Evolutionary conservation across 148 eudicot genomes (phyloP), one percentile per base, ranked within the genome.

Genomic region (Rhododendron griersonianum): DNA sequence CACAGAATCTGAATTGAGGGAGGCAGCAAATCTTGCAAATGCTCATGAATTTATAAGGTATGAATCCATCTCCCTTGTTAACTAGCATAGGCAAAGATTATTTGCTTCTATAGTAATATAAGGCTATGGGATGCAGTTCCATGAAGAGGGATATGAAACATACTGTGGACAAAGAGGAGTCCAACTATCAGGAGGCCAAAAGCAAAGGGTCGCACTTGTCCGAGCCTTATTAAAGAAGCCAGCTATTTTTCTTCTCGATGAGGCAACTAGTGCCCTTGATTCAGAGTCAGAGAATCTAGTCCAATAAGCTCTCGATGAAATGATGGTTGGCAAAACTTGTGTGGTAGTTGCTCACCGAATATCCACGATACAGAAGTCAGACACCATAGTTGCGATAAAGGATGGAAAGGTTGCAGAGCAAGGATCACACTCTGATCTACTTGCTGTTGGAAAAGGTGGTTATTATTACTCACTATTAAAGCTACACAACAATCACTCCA

Each of bases 161-260:
- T 86, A 90, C 84, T 87, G 90, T 35, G 91, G 91, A 81, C 82
- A 90, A 78, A 86, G 91, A 86, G 91, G 91, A 28, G 87, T 86
- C 48, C 91, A 90, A 63, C 89, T 90, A 1, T 90, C 91, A 19
- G 91, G 91, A 51, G 91, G 91, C 23, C 91, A 90, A 37, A 90
- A 90, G 88, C 91, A 90, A 21, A 39, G 91, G 67, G 84, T 90
- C 19, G 89, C 87, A 75, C 87, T 90, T 74, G 90, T 88, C 13
- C 85, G 88, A 73, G 91, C 91, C 71, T 83, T 89, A 37, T 76
- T 89, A 5, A 89, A 85, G 75, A 87, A 87, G 55, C 91, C 89
- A 25, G 25, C 88, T 10, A 88, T 88, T 84, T 86, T 90, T 59
- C 86, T 90, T 3, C 57, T 90, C 44, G 89, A 90, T 53, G 91